Base-by-base conservation (phyloP, 2,329 filamentous ascomycete species). In the Podosphaera xanthii region DNA sequence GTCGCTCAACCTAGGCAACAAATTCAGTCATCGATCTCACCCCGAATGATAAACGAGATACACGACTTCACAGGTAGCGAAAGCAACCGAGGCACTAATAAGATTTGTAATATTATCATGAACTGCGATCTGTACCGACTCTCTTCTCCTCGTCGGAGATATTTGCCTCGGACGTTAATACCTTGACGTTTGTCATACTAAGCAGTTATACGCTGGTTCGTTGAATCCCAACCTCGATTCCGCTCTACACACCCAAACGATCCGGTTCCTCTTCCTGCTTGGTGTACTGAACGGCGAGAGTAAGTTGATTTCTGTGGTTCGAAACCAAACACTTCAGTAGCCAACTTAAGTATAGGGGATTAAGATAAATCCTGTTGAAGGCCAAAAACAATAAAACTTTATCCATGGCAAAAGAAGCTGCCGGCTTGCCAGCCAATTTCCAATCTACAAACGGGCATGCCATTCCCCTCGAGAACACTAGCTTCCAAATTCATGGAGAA, bases 121-220 rank as follows among this genome's bases (percentile, higher is more conserved):
- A 69, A 64, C 67, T 63, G 65, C 66, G 64, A 66, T 65, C 66
- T 64, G 64, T 64, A 65, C 62, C 63, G 63, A 62, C 63, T 67
- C 61, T 61, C 60, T 65, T 68, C 68, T 69, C 68, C 68, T 63
- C 59, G 62, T 57, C 64, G 68, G 68, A 68, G 68, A 69, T 64
- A 67, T 61, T 61, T 66, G 65, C 67, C 65, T 36, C 63, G 64
- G 64, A 64, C 65, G 57, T 64, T 68, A 59, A 67, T 63, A 65
- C 67, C 67, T 67, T 69, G 66, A 67, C 63, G 49, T 35, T 35
- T 33, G 49, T 8, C 5, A 44, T 12, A 44, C 40, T 7, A 44
- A 7, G 9, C 40, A 44, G 10, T 44, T 44, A 44, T 44, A 8
- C 40, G 10, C 40, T 44, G 9, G 40, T 12, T 44, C 10, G n/a